Evolutionary conservation across 495 filamentous ascomycete species (phyloP).

Genomic region (Hypoxylon fuscum): DNA sequence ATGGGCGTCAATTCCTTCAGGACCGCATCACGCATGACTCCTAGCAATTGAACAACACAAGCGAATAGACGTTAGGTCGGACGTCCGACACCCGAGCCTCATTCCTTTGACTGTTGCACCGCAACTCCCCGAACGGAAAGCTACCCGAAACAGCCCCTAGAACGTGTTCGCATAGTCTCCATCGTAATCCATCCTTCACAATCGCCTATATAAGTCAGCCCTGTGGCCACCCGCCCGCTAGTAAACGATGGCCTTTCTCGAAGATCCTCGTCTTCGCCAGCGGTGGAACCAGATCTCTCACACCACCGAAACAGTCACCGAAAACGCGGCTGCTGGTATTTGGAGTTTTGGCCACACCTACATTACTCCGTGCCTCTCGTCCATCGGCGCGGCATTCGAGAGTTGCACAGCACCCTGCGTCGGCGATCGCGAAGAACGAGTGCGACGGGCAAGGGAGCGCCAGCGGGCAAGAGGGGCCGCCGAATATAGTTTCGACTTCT

Average conservation of each 20-base stretch:
- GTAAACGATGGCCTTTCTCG: constrained; percentile 65
- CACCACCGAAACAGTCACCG: constrained; percentile 90
- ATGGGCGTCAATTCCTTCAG: constrained; percentile 21
- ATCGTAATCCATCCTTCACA: constrained; percentile 10
- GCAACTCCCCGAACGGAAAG: constrained; percentile 19
- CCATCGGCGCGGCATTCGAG: constrained; percentile 70
- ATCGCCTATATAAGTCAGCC: constrained; percentile 12
- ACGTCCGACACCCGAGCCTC: constrained; percentile 22
- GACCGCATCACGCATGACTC: constrained; percentile 11
- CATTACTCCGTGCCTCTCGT: constrained; percentile 79
- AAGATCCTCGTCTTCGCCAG: constrained; percentile 92
- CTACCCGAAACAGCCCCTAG: neutral
- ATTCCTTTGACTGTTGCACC: constrained; percentile 1
- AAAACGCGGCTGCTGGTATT: constrained; percentile 86
- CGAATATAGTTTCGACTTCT: constrained; percentile 94
- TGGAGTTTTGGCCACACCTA: constrained; percentile 89
- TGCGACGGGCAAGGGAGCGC: constrained; percentile 68
- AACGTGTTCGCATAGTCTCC: constrained; percentile 2
- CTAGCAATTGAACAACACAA: constrained; percentile 22
- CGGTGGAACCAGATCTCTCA: constrained; percentile 92
- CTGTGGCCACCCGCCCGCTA: constrained; percentile 8
- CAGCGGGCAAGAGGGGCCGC: constrained; percentile 68
- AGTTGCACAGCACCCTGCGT: constrained; percentile 78
- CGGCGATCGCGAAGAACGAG: constrained; percentile 75
- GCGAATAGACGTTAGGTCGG: constrained; percentile 14